Conservation (phyloP, 1,139 yeast genomes). For the Debaryomyces fabryi region DNA sequence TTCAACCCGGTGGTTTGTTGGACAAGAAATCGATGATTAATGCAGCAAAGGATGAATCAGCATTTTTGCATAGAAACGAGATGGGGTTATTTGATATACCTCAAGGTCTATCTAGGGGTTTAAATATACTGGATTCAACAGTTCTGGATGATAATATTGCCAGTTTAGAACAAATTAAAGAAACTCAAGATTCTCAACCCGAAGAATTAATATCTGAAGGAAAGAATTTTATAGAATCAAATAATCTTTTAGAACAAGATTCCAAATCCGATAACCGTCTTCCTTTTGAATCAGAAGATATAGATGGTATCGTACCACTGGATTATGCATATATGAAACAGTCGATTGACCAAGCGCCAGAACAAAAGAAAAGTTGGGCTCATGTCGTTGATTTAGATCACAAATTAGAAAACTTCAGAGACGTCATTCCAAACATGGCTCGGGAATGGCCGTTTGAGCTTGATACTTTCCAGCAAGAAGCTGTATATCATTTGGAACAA, state of each 20-base stretch:
- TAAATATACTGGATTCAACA: constrained; percentile 30
- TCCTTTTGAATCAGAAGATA: constrained; percentile 46
- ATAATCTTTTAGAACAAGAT: constrained; percentile 3
- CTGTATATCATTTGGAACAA: constrained; percentile 92
- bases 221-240: constrained; percentile 14
- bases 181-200: constrained; percentile 17
- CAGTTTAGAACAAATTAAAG: constrained; percentile 13
- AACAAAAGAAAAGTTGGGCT: constrained; percentile 77
- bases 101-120: constrained; percentile 79
- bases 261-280: constrained; percentile 10
- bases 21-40: constrained; percentile 28
- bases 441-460: constrained; percentile 90
- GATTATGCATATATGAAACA: constrained; percentile 41
- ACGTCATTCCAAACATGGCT: constrained; percentile 91
- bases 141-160: constrained; percentile 14
- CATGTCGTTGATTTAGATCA: constrained; percentile 90
- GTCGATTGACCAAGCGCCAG: constrained; percentile 31
- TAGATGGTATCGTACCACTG: constrained; percentile 78
- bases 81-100: constrained; percentile 82
- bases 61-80: constrained; percentile 63
- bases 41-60: constrained; percentile 34
- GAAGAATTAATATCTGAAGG: constrained; percentile 23
- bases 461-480: constrained; percentile 96
- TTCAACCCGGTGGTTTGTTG: constrained; percentile 88
- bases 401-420: constrained; percentile 78